Conservation (phyloP, 371 early-diverging fungal species). For the Rhizomucor pusillus region DNA sequence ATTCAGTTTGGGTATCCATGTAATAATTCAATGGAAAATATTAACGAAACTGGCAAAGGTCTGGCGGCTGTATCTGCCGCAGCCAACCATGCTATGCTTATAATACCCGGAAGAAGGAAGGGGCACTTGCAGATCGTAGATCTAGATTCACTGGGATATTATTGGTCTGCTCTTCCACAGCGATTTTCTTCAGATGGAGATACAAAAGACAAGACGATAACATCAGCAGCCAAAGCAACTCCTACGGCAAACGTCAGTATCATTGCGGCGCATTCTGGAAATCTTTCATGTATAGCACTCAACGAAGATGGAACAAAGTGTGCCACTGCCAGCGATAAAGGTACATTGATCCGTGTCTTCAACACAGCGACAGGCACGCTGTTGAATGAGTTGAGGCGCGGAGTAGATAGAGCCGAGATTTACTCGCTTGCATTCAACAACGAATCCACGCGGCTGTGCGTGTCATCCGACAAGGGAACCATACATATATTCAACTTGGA, state of each 20-base stretch:
- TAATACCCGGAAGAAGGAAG: conserved; percentile 74
- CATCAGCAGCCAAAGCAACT: conserved; percentile 7
- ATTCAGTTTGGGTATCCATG: background rate
- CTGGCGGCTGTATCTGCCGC: conserved; percentile 66
- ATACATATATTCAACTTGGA: conserved; percentile 92
- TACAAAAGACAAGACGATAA: conserved; percentile 4
- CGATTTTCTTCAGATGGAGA: conserved; percentile 3
- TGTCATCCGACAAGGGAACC: conserved; percentile 91
- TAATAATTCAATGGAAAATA: background rate
- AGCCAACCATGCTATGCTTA: conserved; percentile 61
- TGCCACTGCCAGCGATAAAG: conserved; percentile 85
- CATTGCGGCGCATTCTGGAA: conserved; percentile 83
- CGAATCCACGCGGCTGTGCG: conserved; percentile 76
- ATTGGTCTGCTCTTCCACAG: conserved; percentile 14
- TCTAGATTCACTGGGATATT: conserved; percentile 57
- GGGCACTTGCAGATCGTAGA: conserved; percentile 90
- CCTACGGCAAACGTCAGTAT: conserved; percentile 66
- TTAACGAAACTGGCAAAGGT: too few species aligned
- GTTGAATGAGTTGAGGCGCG: conserved; percentile 86
- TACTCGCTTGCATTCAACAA: conserved; percentile 84
- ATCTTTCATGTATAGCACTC: conserved; percentile 74
- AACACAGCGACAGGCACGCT: conserved; percentile 72
- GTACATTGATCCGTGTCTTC: conserved; percentile 90
- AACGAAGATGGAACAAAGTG: conserved; percentile 75
- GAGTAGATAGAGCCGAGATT: conserved; percentile 88